Conservation (phyloP, 495 filamentous ascomycete species). For the Viridothelium virens region DNA sequence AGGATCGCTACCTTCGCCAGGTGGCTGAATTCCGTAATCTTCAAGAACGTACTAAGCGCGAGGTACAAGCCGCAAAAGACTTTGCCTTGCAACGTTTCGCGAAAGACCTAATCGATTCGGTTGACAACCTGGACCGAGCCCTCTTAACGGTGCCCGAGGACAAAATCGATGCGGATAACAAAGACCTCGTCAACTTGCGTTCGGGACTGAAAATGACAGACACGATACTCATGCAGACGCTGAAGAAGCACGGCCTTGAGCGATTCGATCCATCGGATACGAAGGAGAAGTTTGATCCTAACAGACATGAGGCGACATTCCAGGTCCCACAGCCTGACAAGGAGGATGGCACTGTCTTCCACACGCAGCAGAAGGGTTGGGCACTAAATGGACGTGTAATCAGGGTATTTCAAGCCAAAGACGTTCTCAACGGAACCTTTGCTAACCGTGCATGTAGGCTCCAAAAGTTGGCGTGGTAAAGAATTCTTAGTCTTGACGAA, state of each 20-base stretch:
- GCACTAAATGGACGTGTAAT: conserved; percentile 80
- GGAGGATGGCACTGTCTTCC: conserved; percentile 85
- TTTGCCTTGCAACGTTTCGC: conserved; percentile 95
- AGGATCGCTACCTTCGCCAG: conserved; percentile 90
- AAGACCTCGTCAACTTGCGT: conserved; percentile 72
- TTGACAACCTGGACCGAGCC: conserved; percentile 96
- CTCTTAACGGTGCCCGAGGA: conserved; percentile 68
- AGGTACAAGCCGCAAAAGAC: conserved; percentile 75
- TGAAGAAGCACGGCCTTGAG: conserved; percentile 90
- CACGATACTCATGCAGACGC: conserved; percentile 73
- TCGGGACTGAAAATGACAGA: conserved; percentile 93
- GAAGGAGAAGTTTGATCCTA: conserved; percentile 77
- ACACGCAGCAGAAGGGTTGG: conserved; percentile 92
- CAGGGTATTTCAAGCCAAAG: conserved; percentile 45
- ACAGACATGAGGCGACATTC: conserved; percentile 92
- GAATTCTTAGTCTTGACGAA: conserved; percentile 42
- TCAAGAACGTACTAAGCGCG: conserved; percentile 86
- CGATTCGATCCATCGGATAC: conserved; percentile 67
- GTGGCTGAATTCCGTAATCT: conserved; percentile 97
- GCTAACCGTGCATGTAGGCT: conserved; percentile 42
- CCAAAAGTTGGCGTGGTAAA: conserved; percentile 93
- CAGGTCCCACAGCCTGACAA: conserved; percentile 74
- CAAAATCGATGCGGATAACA: conserved; percentile 50
- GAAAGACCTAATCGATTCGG: conserved; percentile 81
- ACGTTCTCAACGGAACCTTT: not conserved